Conservation (phyloP, 1,284 basidiomycete species). For the Xerocomus cyaneibrunnescens region DNA sequence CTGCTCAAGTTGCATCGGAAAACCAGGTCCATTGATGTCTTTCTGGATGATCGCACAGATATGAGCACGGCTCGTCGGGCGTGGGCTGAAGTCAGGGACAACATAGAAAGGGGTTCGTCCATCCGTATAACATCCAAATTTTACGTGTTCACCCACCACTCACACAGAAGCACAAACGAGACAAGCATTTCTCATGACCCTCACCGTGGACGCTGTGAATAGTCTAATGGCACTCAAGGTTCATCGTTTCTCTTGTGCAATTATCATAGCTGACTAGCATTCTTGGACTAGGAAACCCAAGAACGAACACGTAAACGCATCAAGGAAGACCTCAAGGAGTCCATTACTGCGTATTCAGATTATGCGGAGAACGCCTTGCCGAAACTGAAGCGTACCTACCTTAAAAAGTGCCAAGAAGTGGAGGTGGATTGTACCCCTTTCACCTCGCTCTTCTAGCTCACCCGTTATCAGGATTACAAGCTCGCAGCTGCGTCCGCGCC, state of each 20-base stretch:
- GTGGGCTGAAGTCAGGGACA: conserved; percentile 84
- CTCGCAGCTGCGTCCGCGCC: conserved; percentile 44
- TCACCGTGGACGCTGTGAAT: conserved; percentile 71
- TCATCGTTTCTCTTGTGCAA: conserved; percentile 9
- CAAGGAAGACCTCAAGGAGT: conserved; percentile 83
- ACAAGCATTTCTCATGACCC: conserved; percentile 69
- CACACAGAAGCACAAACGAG: conserved; percentile 78
- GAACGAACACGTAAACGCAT: conserved; percentile 86
- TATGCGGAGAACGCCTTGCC: conserved; percentile 75
- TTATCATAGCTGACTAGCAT: conserved; percentile 6
- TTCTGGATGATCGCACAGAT: conserved; percentile 62
- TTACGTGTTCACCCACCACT: not conserved
- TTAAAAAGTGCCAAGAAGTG: conserved; percentile 78
- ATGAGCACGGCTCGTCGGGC: conserved; percentile 63
- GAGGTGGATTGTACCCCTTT: conserved; percentile 52
- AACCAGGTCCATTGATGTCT: conserved; percentile 63
- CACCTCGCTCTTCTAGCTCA: conserved; percentile 11
- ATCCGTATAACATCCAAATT: not conserved
- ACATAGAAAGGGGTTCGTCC: conserved; percentile 69
- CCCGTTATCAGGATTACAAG: conserved; percentile 55
- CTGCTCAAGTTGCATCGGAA: conserved; percentile 70
- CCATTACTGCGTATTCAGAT: conserved; percentile 69
- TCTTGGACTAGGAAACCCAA: conserved; percentile 67
- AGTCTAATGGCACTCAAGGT: conserved; percentile 70
- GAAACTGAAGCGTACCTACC: conserved; percentile 73